A percentile compares a stretch with the other conserved stretches of the same genome.
Conservation (phyloP, 2,329 filamentous ascomycete genomes). For the Phialophora chinensis region DNA sequence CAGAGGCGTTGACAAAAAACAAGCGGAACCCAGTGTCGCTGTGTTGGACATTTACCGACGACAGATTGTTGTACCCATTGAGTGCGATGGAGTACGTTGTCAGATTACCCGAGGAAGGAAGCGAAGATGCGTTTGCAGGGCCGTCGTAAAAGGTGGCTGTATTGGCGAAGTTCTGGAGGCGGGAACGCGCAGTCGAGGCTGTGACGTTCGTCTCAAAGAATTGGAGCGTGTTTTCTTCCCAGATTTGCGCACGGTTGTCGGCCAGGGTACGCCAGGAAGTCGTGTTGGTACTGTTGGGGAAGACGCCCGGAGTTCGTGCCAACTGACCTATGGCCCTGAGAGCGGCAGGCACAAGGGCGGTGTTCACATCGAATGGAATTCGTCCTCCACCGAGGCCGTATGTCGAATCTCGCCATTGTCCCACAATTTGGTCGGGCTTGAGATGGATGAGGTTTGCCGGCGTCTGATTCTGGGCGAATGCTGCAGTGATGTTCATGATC, state of each 20-base stretch:
- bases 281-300: constrained; percentile 49
- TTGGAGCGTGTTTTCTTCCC: constrained; percentile 65
- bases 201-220: constrained; percentile 63
- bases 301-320: constrained; percentile 56
- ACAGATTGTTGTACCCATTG: constrained; percentile 57
- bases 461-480: constrained; percentile 60
- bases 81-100: constrained; percentile 64
- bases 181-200: constrained; percentile 50
- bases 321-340: constrained; percentile 64
- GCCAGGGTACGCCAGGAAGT: constrained; percentile 45
- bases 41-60: constrained; percentile 64
- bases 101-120: constrained; percentile 49
- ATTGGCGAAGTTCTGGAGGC: constrained; percentile 58
- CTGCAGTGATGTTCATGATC: constrained; percentile 62
- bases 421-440: constrained; percentile 60
- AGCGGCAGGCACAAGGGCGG: constrained; percentile 66
- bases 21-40: constrained; percentile 69
- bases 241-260: constrained; percentile 61
- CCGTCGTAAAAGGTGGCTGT: constrained; percentile 52
- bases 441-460: constrained; percentile 64
- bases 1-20: constrained; percentile 65
- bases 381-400: constrained; percentile 66
- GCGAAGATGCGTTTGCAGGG: constrained; percentile 52
- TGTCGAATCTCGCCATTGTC: constrained; percentile 68
- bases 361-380: constrained; percentile 71